Evolutionary conservation across 805 yeast species (phyloP).

Genomic region (Scheffersomyces amazonensis): DNA sequence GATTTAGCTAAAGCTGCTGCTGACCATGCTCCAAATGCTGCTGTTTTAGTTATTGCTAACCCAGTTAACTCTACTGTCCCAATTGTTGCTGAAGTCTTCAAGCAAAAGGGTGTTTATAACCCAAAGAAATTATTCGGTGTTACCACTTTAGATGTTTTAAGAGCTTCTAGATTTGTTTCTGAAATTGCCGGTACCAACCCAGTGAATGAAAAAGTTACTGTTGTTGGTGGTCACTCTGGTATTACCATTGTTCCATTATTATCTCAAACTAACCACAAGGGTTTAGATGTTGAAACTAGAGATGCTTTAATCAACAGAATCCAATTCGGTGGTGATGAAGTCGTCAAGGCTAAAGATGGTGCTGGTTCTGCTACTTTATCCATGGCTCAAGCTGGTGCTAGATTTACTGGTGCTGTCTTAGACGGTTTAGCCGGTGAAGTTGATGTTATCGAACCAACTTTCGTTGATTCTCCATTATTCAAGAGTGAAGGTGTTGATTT

Average conservation of each 20-base stretch:
- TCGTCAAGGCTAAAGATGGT: slow-evolving; percentile 89
- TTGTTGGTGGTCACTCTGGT: slow-evolving; percentile 98
- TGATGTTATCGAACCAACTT: slow-evolving; percentile 66
- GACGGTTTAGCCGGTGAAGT: slow-evolving; percentile 62
- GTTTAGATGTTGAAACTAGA: slow-evolving; percentile 40
- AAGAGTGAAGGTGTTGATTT: slow-evolving; percentile 89
- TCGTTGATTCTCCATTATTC: slow-evolving; percentile 79
- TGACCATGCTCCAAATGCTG: slow-evolving; percentile 79
- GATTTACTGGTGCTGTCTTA: slow-evolving; percentile 64
- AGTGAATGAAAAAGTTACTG: slow-evolving; percentile 71
- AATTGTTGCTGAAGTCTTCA: slow-evolving; percentile 89
- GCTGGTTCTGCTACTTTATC: slow-evolving; percentile 92
- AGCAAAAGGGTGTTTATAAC: slow-evolving; percentile 82
- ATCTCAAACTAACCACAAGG: slow-evolving; percentile 74
- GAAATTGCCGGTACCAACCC: slow-evolving; percentile 73
- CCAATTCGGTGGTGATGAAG: slow-evolving; percentile 97
- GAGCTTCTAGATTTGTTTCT: slow-evolving; percentile 82
- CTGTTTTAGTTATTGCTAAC: slow-evolving; percentile 80
- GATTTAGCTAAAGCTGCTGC: slow-evolving; percentile 87
- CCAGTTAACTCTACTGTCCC: slow-evolving; percentile 98
- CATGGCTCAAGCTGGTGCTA: slow-evolving; percentile 90
- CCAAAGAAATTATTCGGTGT: slow-evolving; percentile 93
- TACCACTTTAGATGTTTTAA: slow-evolving; percentile 88
- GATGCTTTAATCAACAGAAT: slow-evolving; percentile 73
- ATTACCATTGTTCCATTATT: slow-evolving; percentile 91